phyloP scores from a whole-genome alignment of 352 stramenopile genomes.

The Paralagenidium karlingii region DNA sequence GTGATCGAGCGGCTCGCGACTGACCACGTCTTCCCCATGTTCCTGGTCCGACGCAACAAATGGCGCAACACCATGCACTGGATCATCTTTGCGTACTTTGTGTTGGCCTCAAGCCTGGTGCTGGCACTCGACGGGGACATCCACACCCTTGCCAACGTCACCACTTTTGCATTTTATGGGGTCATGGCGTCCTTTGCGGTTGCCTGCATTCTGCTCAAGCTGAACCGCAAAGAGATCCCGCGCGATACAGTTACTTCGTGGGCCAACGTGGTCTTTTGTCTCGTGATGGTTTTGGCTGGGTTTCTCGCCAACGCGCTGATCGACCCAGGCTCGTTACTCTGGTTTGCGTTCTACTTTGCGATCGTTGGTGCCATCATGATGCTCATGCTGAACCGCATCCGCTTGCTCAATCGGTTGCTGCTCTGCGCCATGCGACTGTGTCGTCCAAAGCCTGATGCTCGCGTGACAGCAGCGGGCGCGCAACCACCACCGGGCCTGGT shows the following conservation, averaged over 20 bases:
- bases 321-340: constrained; percentile 24
- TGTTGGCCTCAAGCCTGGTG: constrained; percentile 56
- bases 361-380: constrained; percentile 29
- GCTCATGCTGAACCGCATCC: constrained; percentile 55
- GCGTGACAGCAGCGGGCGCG: background rate
- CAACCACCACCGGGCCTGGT: constrained; percentile 9
- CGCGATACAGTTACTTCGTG: constrained; percentile 58
- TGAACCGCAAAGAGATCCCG: constrained; percentile 70
- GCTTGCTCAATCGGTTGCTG: constrained; percentile 29
- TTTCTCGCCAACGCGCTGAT: constrained; percentile 38
- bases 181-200: constrained; percentile 76
- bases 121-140: constrained; percentile 69
- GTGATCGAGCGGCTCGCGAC: constrained; percentile 62
- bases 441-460: constrained; percentile 16
- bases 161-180: constrained; percentile 77
- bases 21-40: constrained; percentile 49
- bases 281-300: constrained; percentile 26
- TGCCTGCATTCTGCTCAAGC: constrained; percentile 79
- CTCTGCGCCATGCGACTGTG: too few species aligned
- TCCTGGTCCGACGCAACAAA: constrained; percentile 42
- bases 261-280: constrained; percentile 33
- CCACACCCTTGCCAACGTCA: constrained; percentile 69
- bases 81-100: constrained; percentile 72
- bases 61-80: constrained; percentile 70
- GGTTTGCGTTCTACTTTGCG: constrained; percentile 48